Percentiles rank a stretch among this genome's conserved stretches.
phyloP scores from a whole-genome alignment of 805 yeast species.

The Metschnikowia kunwiensis region DNA sequence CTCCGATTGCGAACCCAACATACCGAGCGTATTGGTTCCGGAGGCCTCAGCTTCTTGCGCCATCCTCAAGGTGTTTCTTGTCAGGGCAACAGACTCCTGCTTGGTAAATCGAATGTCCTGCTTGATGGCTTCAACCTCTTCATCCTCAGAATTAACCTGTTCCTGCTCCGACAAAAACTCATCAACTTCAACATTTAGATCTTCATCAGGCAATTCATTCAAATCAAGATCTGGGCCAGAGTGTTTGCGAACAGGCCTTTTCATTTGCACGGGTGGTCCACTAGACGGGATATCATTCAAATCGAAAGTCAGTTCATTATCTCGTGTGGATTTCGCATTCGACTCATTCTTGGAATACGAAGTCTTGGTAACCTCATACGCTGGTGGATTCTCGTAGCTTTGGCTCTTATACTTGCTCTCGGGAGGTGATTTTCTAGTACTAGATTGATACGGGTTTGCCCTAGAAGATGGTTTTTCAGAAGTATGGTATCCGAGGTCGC shows the following conservation, averaged over 20 bases:
- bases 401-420: not conserved
- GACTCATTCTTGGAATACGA: not conserved
- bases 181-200: conserved; percentile 38
- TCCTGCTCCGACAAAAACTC: conserved; percentile 37
- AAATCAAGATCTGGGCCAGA: conserved; percentile 29
- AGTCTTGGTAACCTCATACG: not conserved
- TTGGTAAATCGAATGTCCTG: conserved; percentile 80
- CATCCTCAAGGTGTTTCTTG: conserved; percentile 72
- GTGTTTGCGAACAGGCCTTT: conserved; percentile 22
- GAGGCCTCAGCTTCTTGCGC: conserved; percentile 48
- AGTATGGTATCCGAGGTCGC: too few relatives aligned
- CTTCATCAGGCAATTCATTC: conserved; percentile 29
- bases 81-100: conserved; percentile 80
- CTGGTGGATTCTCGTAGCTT: not conserved
- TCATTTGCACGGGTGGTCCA: conserved; percentile 22
- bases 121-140: conserved; percentile 83
- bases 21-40: conserved; percentile 72
- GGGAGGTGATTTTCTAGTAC: not conserved
- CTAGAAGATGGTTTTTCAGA: too few relatives aligned
- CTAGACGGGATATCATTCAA: conserved; percentile 38
- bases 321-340: not conserved
- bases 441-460: not conserved
- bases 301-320: conserved; percentile 36
- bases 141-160: conserved; percentile 62
- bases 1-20: conserved; percentile 93